Percentiles rank a stretch among this genome's conserved stretches.
Conservation (phyloP, 2,329 filamentous ascomycete species). For the Cladosporium halotolerans region DNA sequence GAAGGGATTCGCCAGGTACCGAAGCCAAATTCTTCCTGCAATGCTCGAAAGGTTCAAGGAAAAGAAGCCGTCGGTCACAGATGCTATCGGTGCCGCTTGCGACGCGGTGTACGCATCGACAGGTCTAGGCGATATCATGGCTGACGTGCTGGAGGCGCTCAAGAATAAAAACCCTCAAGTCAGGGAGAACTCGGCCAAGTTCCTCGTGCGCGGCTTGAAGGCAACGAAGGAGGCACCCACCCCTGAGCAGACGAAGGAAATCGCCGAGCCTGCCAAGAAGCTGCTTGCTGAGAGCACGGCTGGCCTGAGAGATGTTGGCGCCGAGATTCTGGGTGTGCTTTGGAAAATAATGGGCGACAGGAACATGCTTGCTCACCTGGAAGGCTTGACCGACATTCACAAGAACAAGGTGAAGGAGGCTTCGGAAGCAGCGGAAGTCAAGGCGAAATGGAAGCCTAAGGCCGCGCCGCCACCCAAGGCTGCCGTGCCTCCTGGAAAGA, state of each 20-base stretch:
- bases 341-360: slow-evolving; percentile 99
- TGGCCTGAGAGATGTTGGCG: slow-evolving; percentile 76
- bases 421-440: slow-evolving; percentile 73
- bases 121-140: slow-evolving; percentile 75
- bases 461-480: slow-evolving; percentile 55
- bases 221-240: slow-evolving; percentile 76
- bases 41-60: slow-evolving; percentile 96
- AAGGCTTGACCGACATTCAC: slow-evolving; percentile 88
- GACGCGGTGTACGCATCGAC: slow-evolving; percentile 65
- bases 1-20: slow-evolving; percentile 71
- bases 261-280: slow-evolving; percentile 86
- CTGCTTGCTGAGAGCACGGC: slow-evolving; percentile 84
- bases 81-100: slow-evolving; percentile 78
- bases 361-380: slow-evolving; percentile 86
- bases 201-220: slow-evolving; percentile 80
- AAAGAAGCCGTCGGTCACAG: slow-evolving; percentile 84
- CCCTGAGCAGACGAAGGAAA: slow-evolving; percentile 74
- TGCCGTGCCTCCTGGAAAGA: slow-evolving; percentile 49
- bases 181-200: slow-evolving; percentile 90
- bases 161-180: slow-evolving; percentile 96
- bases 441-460: slow-evolving; percentile 89
- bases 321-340: slow-evolving; percentile 83
- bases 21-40: slow-evolving; percentile 71
- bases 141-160: slow-evolving; percentile 78
- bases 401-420: slow-evolving; percentile 96